Conservation (phyloP, 2,329 filamentous ascomycete species). For the Onygenales sp. region DNA sequence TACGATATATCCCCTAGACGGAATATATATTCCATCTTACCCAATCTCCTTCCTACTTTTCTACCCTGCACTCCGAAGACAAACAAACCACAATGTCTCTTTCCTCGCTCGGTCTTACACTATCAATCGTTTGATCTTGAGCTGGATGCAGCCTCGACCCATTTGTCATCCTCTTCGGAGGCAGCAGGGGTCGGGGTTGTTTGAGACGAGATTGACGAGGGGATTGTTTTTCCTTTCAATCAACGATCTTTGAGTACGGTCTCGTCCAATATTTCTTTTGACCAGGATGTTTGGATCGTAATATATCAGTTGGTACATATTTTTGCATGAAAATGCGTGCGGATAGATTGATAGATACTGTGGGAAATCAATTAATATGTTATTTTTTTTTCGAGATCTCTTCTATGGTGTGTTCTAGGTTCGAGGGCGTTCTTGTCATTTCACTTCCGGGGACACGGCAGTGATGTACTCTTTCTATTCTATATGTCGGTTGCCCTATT, state of each 20-base stretch:
- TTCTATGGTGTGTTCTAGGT: too few species aligned
- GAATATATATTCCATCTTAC: too few species aligned
- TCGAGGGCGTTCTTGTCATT: too few species aligned
- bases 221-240: conserved; percentile 13
- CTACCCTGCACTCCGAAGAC: background rate
- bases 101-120: conserved; percentile 41
- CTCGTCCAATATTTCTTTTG: conserved; percentile 19
- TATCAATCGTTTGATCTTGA: conserved; percentile 27
- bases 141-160: conserved; percentile 23
- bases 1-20: too few species aligned
- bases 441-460: too few species aligned
- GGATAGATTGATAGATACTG: background rate
- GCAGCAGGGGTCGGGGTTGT: conserved; percentile 16
- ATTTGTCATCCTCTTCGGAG: too few species aligned
- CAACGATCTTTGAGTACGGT: conserved; percentile 45
- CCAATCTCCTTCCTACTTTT: background rate
- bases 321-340: background rate
- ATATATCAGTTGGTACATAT: conserved; percentile 37
- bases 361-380: background rate
- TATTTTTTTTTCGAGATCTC: background rate
- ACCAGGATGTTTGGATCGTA: conserved; percentile 31
- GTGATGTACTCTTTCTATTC: too few species aligned
- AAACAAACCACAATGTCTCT: conserved; percentile 28
- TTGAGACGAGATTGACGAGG: conserved; percentile 37
- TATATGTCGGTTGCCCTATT: too few species aligned